A percentile compares a stretch with the other conserved stretches of the same genome.
Evolutionary conservation across 352 stramenopile species (phyloP).

Genomic region (Thalassiosira ordinaria): DNA sequence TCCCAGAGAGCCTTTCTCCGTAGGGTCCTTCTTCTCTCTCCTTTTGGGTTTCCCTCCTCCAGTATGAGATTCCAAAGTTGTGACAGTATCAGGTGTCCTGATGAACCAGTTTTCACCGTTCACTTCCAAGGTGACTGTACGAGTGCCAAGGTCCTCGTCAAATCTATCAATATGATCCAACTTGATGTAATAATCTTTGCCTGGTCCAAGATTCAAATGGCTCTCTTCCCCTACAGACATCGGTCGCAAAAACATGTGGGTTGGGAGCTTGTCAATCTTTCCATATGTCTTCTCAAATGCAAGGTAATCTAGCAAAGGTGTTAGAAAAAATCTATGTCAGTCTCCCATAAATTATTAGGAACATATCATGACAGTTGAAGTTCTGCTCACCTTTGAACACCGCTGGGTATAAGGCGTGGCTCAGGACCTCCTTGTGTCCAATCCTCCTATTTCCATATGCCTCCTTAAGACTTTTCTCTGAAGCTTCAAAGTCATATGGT

Average conservation of each 20-base stretch:
- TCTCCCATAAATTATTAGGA: too few relatives aligned
- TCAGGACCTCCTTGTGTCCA: constrained; percentile 91
- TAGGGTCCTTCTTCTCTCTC: too few relatives aligned
- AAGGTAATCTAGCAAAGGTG: too few relatives aligned
- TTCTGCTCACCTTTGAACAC: constrained; percentile 86
- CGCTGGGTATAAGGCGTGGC: constrained; percentile 51
- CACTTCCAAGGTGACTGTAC: too few relatives aligned
- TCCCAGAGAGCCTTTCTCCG: too few relatives aligned
- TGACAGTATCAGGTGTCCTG: too few relatives aligned
- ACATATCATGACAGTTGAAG: too few relatives aligned
- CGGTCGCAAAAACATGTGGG: constrained; percentile 81
- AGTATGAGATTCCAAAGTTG: too few relatives aligned
- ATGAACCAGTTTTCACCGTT: too few relatives aligned
- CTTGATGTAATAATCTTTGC: constrained; percentile 74
- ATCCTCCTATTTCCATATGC: constrained; percentile 81
- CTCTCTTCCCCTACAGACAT: constrained; percentile 84
- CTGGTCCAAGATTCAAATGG: constrained; percentile 33
- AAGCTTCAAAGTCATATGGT: constrained; percentile 91
- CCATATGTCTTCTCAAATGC: constrained; percentile 75
- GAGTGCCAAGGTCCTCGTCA: too few relatives aligned
- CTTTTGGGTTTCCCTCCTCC: too few relatives aligned
- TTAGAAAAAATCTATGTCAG: too few relatives aligned
- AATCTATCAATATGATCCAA: constrained; percentile 93
- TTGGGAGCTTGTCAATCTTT: constrained; percentile 75
- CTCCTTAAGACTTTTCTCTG: constrained; percentile 83